Evolutionary conservation across 1,139 yeast species (phyloP).

Genomic region (Sugiyamaella castrensis): DNA sequence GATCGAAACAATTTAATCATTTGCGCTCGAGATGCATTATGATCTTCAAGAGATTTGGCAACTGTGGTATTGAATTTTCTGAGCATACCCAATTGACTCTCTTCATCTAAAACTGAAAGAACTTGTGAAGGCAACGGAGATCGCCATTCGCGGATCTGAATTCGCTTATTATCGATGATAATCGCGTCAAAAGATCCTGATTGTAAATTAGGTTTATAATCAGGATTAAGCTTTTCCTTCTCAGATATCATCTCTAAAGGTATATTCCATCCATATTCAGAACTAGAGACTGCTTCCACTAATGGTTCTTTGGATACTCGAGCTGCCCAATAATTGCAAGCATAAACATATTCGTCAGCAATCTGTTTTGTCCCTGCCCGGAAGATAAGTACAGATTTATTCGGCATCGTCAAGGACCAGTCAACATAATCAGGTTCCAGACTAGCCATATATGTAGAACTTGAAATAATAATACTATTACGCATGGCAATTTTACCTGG

Average conservation of each 20-base stretch:
- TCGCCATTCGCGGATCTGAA: conserved; percentile 35
- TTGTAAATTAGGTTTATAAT: conserved; percentile 14
- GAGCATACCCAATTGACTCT: conserved; percentile 31
- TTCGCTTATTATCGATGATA: conserved; percentile 23
- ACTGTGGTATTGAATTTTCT: conserved; percentile 26
- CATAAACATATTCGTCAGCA: conserved; percentile 68
- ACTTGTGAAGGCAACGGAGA: conserved; percentile 33
- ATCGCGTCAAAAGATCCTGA: conserved; percentile 28
- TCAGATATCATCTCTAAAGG: conserved; percentile 27
- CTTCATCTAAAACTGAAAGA: conserved; percentile 29
- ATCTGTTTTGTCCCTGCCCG: conserved; percentile 62
- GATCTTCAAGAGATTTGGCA: conserved; percentile 29
- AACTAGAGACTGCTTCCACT: conserved; percentile 59
- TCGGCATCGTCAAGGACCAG: conserved; percentile 40
- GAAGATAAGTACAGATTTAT: conserved; percentile 34
- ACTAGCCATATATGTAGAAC: conserved; percentile 13
- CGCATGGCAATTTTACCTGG: conserved; percentile 14
- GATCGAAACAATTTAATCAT: conserved; percentile 31
- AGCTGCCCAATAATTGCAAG: conserved; percentile 91
- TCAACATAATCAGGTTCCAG: conserved; percentile 20
- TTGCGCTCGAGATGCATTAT: conserved; percentile 27
- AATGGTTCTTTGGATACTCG: conserved; percentile 75
- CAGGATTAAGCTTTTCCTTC: neutral
- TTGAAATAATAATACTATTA: conserved; percentile 17
- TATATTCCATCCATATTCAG: conserved; percentile 77